These are phyloP conservation scores for Aspergillus sp. DNA, from an alignment of 2,329 filamentous ascomycete genomes.

Conservation along the genomic window DNA sequence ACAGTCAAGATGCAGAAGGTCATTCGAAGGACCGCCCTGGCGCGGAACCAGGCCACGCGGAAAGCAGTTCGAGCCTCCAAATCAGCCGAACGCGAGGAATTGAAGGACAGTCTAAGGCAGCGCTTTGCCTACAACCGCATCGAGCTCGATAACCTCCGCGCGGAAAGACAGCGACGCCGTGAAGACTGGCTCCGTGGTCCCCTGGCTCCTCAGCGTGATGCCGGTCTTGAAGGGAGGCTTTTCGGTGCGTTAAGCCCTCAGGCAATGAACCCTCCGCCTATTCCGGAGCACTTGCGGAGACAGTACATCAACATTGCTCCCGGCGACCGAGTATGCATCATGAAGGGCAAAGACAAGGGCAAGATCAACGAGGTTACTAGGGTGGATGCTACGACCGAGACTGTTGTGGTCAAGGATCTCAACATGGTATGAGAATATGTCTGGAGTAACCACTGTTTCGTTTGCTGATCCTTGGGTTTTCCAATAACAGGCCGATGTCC, in stretches of 20 bases:
- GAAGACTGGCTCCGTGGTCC: constrained; percentile 80
- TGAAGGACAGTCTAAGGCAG: constrained; percentile 32
- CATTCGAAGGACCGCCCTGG: constrained; percentile 65
- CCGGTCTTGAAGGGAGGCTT: constrained; percentile 58
- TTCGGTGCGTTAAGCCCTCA: constrained; percentile 59
- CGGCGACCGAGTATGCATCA: constrained; percentile 79
- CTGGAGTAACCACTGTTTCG: neutral
- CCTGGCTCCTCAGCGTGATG: constrained; percentile 74
- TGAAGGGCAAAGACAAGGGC: constrained; percentile 76
- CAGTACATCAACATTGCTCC: constrained; percentile 62
- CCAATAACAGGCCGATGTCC: constrained; percentile 42
- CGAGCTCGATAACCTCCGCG: constrained; percentile 43
- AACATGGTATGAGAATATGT: constrained; percentile 57
- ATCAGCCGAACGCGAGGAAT: constrained; percentile 43
- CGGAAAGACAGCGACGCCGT: constrained; percentile 59
- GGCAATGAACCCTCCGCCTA: constrained; percentile 39
- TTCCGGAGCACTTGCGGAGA: constrained; percentile 43
- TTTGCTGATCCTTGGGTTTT: neutral
- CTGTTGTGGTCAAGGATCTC: constrained; percentile 62
- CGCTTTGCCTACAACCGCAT: constrained; percentile 36
- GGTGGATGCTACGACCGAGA: constrained; percentile 58
- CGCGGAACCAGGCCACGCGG: constrained; percentile 62
- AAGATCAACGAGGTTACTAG: constrained; percentile 73
- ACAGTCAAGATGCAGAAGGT: constrained; percentile 67
- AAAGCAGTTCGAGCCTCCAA: constrained; percentile 48